Base-by-base conservation (phyloP, 768 basidiomycete genomes). In the Tubosaeta sp. region DNA sequence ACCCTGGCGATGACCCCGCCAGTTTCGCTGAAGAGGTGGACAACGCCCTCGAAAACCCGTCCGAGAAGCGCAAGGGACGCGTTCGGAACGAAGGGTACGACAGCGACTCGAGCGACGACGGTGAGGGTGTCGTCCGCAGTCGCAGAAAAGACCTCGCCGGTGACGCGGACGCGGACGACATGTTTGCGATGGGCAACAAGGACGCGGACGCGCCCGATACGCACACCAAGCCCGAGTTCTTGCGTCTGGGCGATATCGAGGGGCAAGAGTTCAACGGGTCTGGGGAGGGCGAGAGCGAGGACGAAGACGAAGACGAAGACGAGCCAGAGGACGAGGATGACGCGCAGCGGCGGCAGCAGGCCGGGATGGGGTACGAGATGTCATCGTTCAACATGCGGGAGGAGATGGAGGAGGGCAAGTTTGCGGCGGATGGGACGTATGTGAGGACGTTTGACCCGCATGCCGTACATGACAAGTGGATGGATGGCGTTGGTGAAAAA, bases 321-420 rank as follows among this genome's bases (percentile, higher is more conserved):
- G 77, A 72, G 48, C 75, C 72, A 6, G 74, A 73, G 54, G 80
- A 93, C 62, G 87, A 94, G 62, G 87, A 93, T 64, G 87, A 88
- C 46, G 82, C 77, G n/a, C 78, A 80, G 60, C 79, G 84, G 59
- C 72, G 78, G 64, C 83, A 80, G 72, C 91, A 90, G 68, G 82
- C 76, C 34, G 87, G 86, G 12, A 97, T 99, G 95, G 96, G 95
- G 2, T 95, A 73, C 70, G 88, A 94, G 64, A 59, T 99, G 10
- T 94, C 90, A 4, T 89, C 91, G 24, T 99, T 99, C 82, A 95
- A 99, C 69, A 98, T 99, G 95, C 86, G 94, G 56, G 87, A 91
- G 60, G 96, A 99, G 77, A 94, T 98, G 87, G 87, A 92, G 63
- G 95, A 98, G 71, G 96, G 96, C 34, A 91, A 93, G 65, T 97